Conservation (phyloP, 2,329 filamentous ascomycete genomes). For the Hypomyces perniciosus region DNA sequence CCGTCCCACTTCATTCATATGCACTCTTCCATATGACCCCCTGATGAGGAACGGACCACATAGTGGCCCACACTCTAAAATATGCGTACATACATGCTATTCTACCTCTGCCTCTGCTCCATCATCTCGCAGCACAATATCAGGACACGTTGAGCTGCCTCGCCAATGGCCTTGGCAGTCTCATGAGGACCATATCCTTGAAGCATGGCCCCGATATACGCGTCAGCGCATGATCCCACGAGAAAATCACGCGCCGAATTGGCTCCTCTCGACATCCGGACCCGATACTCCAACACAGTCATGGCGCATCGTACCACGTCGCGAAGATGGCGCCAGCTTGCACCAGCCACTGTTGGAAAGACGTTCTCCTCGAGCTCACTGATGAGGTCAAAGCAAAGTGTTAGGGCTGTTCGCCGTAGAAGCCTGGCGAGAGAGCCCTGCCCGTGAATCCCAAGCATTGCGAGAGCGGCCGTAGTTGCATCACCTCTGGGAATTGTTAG, state of each 20-base stretch:
- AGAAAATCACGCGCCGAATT: background rate
- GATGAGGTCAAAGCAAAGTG: background rate
- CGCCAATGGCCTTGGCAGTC: background rate
- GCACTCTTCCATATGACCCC: no score
- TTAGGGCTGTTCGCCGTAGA: background rate
- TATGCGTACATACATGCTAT: no score
- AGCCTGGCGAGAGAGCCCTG: background rate
- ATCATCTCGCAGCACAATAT: background rate
- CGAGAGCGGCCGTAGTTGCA: background rate
- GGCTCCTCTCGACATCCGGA: background rate
- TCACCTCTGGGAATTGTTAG: background rate
- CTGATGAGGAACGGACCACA: no score
- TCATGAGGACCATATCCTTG: background rate
- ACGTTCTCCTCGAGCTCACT: slow-evolving; percentile 1
- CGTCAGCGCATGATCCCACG: background rate
- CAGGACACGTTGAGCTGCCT: background rate
- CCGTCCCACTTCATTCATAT: no score
- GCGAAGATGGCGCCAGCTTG: background rate
- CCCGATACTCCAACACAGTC: background rate
- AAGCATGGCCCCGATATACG: background rate
- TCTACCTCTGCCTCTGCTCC: background rate
- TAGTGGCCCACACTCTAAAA: no score
- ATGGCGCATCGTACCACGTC: background rate
- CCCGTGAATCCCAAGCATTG: background rate
- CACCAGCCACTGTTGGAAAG: background rate